Evolutionary conservation across 257 asterid genomes (phyloP), one percentile per base, ranked within the genome.

Genomic region (Nicotiana benthamiana): DNA sequence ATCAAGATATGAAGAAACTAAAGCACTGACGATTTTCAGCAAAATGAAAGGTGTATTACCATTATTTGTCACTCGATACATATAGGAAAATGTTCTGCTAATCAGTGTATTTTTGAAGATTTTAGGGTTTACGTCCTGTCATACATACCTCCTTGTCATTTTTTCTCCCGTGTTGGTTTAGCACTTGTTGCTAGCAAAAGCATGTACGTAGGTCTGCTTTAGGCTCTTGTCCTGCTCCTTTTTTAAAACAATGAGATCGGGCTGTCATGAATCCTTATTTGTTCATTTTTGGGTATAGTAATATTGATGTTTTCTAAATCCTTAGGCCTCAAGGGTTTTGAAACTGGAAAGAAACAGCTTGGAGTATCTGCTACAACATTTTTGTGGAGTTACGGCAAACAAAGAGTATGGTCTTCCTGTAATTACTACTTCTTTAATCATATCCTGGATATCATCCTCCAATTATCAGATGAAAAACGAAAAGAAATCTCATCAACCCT

Each of bases 271-370:
- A 64, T 32, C 52, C 40, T 79, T 82, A 26, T 48, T 59, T 82
- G 63, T 68, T 79, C 57, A 74, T 83, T 74, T 46, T 15, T 67
- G 48, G 67, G 54, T 85, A 70, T 76, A 85, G 79, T 75, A 43
- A 24, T 54, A 68, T 60, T 46, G 51, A 72, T 79, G 46, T 87
- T 48, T 60, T 88, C 60, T 81, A 80, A 79, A 68, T 80, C 79
- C 52, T 53, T 84, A 95, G 99, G 99, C 99, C 76, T 94, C 99
- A 15, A 90, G 98, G 90, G 97, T 92, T 78, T 82, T 94, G 92
- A 90, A 94, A 86, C 75, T 94, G 98, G 99, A 91, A 83, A 87
- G 99, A 75, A 46, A 80, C 92, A 96, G 99, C 88, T 89, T 96
- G 83, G 97, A 96, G 83, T 88, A 90, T 83, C 91, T 96, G 81